phyloP scores from a whole-genome alignment of 1,284 basidiomycete genomes.

The Ganoderma leucocontextum region DNA sequence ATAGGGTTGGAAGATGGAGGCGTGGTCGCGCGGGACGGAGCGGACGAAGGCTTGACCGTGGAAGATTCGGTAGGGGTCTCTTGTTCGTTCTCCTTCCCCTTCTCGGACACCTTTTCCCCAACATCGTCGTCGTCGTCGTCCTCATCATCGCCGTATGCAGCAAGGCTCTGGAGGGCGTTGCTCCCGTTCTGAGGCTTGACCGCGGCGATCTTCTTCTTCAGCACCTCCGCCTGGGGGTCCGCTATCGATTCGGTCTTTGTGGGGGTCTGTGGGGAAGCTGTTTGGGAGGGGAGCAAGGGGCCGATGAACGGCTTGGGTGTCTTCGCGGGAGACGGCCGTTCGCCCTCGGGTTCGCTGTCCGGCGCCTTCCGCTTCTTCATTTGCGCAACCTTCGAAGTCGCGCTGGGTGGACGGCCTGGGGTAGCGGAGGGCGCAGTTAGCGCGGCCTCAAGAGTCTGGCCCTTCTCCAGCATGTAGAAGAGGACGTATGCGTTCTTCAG shows the following conservation, averaged over 20 bases:
- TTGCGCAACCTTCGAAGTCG: constrained; percentile 53
- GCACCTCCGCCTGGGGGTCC: constrained; percentile 67
- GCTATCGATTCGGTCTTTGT: constrained; percentile 33
- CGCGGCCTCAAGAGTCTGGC: constrained; percentile 72
- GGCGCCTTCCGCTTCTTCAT: constrained; percentile 70
- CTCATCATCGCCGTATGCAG: constrained; percentile 60
- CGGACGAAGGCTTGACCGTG: constrained; percentile 33
- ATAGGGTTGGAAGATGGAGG: constrained; percentile 8
- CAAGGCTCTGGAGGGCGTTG: constrained; percentile 57
- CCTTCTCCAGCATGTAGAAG: constrained; percentile 88
- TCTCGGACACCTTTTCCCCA: constrained; percentile 42
- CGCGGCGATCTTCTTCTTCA: constrained; percentile 72
- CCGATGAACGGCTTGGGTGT: constrained; percentile 64
- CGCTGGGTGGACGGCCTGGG: constrained; percentile 36
- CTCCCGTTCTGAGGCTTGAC: constrained; percentile 43
- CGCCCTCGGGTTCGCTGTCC: constrained; percentile 53
- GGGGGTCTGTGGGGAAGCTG: constrained; percentile 29
- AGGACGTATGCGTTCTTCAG: constrained; percentile 92
- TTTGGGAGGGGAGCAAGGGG: constrained; percentile 61
- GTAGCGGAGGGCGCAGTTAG: constrained; percentile 41
- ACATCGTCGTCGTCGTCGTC: constrained; percentile 59
- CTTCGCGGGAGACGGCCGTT: constrained; percentile 53
- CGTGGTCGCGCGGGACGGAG: constrained; percentile 25
- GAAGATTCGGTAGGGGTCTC: constrained; percentile 37
- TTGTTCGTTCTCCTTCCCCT: constrained; percentile 4